Base-by-base conservation (phyloP, 768 basidiomycete genomes). In the Mycena kentingensis region DNA sequence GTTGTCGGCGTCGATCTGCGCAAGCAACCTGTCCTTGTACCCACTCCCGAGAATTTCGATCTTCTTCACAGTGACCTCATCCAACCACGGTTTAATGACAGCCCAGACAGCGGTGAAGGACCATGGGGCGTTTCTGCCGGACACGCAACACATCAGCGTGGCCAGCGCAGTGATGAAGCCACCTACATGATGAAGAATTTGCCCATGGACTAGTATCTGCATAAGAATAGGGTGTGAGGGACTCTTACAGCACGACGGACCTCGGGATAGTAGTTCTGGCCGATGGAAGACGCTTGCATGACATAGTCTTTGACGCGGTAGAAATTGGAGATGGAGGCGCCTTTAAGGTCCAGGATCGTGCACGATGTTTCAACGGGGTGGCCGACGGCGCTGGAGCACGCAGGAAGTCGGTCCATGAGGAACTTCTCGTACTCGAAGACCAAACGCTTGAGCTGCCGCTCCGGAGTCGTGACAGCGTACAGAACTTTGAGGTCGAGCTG, bases 131-230 rank as follows among this genome's bases (percentile, higher is more conserved):
- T 98, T 98, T n/a, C n/a, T n/a, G n/a, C n/a, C n/a, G n/a, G n/a
- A n/a, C n/a, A n/a, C n/a, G n/a, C n/a, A n/a, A n/a, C n/a, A n/a
- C n/a, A n/a, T n/a, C n/a, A n/a, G n/a, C n/a, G n/a, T n/a, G n/a
- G n/a, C n/a, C n/a, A n/a, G n/a, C n/a, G n/a, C n/a, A n/a, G n/a
- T n/a, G n/a, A n/a, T n/a, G n/a, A n/a, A n/a, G n/a, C n/a, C n/a
- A n/a, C n/a, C n/a, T n/a, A n/a, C 80, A 97, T 90, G 79, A 98
- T 94, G 78, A 91, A 99, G 77, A 99, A 98, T 67, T 90, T 92
- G 75, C 96, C 96, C 96, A 98, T 93, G 60, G 79, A 84, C n/a
- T n/a, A n/a, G n/a, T n/a, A n/a, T n/a, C n/a, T n/a, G n/a, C n/a
- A n/a, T n/a, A n/a, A n/a, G n/a, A n/a, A n/a, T n/a, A n/a, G n/a